Base-by-base conservation (phyloP, 2,329 filamentous ascomycete genomes). In the Phialemoniopsis sp. region DNA sequence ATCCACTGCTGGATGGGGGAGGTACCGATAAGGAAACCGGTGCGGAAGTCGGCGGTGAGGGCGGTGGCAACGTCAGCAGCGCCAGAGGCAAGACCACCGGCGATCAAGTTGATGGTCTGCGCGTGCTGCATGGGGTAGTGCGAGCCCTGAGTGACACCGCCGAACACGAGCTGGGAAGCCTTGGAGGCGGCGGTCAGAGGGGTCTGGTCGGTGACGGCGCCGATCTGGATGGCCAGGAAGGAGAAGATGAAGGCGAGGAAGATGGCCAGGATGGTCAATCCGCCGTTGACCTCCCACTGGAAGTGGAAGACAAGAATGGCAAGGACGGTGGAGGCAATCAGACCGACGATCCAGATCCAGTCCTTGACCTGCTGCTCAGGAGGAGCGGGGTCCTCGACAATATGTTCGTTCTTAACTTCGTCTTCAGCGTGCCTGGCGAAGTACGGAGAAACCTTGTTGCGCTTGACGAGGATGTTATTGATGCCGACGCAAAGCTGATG, bases 121-220 rank as follows among this genome's bases (percentile, higher is more conserved):
- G 80, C 78, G 13, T 73, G 58, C 7, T 60, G 48, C 40, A 74
- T 47, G 2, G 59, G 51, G 58, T 72, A 75, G 46, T 71, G 62
- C 41, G 73, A 66, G 46, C 72, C 69, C 30, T 70, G 70, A 29
- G 80, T 84, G 21, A 80, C 79, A 37, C 75, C 81, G 47, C 81
- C 81, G 34, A 82, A 79, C 39, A 86, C 70, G 41, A 85, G 75
- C 63, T 85, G 82, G 2, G 79, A 82, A 5, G 81, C 81, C 60
- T 85, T 86, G 47, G 80, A 73, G 1, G 78, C 78, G 4, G 82
- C 79, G 4, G 81, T 85, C 3, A 85, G 64, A 1, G 82, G 82
- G 0, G 80, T 80, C 48, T 74, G 74, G 48, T 82, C 77, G 13
- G 71, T 78, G n/a, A 74, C 71, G 42, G 71, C 78, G 21, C 72